A percentile compares a stretch with the other conserved stretches of the same genome.
Evolutionary conservation across 2,329 filamentous ascomycete species (phyloP).

Genomic region (Coniochaeta sp.): DNA sequence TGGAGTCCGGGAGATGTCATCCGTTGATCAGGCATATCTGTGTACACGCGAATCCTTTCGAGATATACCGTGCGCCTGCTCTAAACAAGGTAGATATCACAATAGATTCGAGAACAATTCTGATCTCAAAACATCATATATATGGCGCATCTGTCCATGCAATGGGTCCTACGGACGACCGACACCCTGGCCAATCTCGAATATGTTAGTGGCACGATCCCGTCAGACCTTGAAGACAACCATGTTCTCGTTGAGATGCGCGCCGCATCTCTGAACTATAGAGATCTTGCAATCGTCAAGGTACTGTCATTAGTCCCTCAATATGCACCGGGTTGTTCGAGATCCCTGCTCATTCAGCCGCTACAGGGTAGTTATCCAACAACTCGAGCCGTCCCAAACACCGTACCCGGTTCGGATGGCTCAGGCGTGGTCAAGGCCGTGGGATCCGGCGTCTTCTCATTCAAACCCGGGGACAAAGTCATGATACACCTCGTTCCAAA

Average conservation of each 20-base stretch:
- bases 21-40: too few relatives aligned
- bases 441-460: constrained; percentile 37
- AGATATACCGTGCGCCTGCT: too few relatives aligned
- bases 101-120: too few relatives aligned
- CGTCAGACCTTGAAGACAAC: not conserved
- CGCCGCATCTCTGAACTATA: constrained; percentile 41
- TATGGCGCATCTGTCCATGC: not conserved
- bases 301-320: not conserved
- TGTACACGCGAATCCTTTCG: too few relatives aligned
- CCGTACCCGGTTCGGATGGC: constrained; percentile 29
- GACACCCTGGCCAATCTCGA: not conserved
- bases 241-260: constrained; percentile 51
- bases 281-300: constrained; percentile 36
- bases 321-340: constrained; percentile 13
- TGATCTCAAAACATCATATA: not conserved
- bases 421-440: constrained; percentile 38
- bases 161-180: not conserved
- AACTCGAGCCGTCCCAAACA: constrained; percentile 8
- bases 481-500: constrained; percentile 34
- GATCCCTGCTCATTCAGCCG: constrained; percentile 1
- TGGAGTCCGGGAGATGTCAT: too few relatives aligned
- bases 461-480: constrained; percentile 48
- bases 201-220: not conserved
- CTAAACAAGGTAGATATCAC: too few relatives aligned
- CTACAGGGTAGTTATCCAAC: constrained; percentile 4